phyloP scores from a whole-genome alignment of 768 basidiomycete species.

The Lentinula guzmanii region DNA sequence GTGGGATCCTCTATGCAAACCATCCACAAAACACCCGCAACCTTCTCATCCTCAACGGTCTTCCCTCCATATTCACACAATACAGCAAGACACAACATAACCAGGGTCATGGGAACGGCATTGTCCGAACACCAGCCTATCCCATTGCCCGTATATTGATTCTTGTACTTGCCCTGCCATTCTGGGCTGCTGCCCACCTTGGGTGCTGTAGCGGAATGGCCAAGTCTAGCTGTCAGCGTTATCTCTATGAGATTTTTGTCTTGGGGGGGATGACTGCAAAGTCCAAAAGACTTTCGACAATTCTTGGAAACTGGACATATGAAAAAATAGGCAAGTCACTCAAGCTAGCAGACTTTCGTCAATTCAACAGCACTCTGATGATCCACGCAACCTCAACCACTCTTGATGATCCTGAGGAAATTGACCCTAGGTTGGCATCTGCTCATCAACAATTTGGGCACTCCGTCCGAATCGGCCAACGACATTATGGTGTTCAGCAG shows the following conservation, averaged over 20 bases:
- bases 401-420: neutral
- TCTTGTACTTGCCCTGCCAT: neutral
- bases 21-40: neutral
- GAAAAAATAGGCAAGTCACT: neutral
- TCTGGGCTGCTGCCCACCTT: neutral
- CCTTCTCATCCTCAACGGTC: constrained; percentile 11
- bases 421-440: neutral
- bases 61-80: neutral
- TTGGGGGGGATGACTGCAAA: neutral
- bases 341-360: neutral
- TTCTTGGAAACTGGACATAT: neutral
- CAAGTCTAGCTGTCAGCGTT: neutral
- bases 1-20: constrained; percentile 9
- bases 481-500: neutral
- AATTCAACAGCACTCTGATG: neutral
- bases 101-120: constrained; percentile 7
- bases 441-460: neutral
- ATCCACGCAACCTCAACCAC: neutral
- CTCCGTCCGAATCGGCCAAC: neutral
- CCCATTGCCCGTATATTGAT: constrained; percentile 1
- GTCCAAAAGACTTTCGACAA: neutral
- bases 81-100: constrained; percentile 12
- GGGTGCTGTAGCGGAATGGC: neutral
- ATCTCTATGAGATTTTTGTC: constrained; percentile 3
- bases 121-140: constrained; percentile 6